Conservation (phyloP, 116 monocot species). For the Phalaenopsis hybrid region DNA sequence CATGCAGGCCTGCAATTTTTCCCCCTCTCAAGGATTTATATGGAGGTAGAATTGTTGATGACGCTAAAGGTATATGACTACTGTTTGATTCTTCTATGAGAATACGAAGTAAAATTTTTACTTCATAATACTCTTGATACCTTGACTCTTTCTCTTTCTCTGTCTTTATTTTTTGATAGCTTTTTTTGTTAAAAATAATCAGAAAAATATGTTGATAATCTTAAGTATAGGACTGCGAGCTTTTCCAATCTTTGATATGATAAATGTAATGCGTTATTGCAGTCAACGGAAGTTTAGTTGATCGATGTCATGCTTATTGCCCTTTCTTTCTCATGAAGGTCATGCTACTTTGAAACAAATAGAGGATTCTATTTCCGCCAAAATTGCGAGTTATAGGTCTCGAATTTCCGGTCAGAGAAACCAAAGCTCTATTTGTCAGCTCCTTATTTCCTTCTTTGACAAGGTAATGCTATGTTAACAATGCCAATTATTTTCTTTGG, state of each 20-base stretch:
- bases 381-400: constrained; percentile 27
- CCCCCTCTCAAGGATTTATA: constrained; percentile 76
- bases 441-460: constrained; percentile 55
- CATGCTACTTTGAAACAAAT: constrained; percentile 12
- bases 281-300: neutral
- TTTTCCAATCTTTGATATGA: neutral
- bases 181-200: neutral
- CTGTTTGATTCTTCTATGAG: neutral
- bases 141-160: neutral
- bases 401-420: constrained; percentile 28
- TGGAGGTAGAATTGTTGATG: constrained; percentile 46
- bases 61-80: constrained; percentile 31
- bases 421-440: constrained; percentile 33
- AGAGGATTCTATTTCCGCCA: constrained; percentile 32
- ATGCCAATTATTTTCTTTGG: neutral
- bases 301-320: neutral
- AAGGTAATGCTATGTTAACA: constrained; percentile 31
- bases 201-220: neutral
- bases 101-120: neutral
- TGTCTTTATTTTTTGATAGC: neutral
- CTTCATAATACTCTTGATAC: neutral
- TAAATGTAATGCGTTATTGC: neutral
- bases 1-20: constrained; percentile 74
- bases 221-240: neutral
- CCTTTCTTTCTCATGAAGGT: constrained; percentile 9